Base-by-base conservation (phyloP, 2,329 filamentous ascomycete species). In the Scedosporium apiospermum region DNA sequence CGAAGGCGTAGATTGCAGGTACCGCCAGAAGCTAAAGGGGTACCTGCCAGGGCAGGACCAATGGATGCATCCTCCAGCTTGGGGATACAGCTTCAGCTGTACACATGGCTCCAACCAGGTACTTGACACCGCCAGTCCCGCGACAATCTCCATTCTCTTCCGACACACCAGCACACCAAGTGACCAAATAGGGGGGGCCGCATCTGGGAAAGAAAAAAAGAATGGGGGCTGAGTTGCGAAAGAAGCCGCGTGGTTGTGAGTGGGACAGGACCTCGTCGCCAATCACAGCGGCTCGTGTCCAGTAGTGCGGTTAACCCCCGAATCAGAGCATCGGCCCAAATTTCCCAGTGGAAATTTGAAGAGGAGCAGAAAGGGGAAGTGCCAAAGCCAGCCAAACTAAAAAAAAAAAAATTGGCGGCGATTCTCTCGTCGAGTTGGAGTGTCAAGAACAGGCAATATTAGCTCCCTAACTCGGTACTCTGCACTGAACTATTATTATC, bases 211-310 rank as follows among this genome's bases (percentile, higher is more conserved):
- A 53, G 18, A 14, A 27, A 27, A 55, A 55, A 23, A 16, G 30
- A 21, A 44, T 34, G 10, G 26, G 27, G 30, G 34, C 57, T 23
- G 30, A 44, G 41, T 26, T 42, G 23, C 34, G 34, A 42, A 26
- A 59, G 38, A 59, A 59, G 57, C 30, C 30, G 57, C 57, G 57
- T 59, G 12, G 9, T 46, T 26, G 51, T 55, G 51, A 10, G 21
- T 23, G 21, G 21, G 18, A 23, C 57, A n/a, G 42, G 12, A 38
- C 14, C 57, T 34, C 34, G 26, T 46, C 34, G 57, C 57, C 57
- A 59, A 59, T 59, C 57, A 59, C 34, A 42, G 12, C 57, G n/a
- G 14, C 57, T 44, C 57, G 57, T 59, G 57, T 26, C 57, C 51
- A 27, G 51, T 55, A 55, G 51, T 55, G 51, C 23, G 51, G 51